Conservation (phyloP, 768 basidiomycete genomes). For the Mycena galericulata region DNA sequence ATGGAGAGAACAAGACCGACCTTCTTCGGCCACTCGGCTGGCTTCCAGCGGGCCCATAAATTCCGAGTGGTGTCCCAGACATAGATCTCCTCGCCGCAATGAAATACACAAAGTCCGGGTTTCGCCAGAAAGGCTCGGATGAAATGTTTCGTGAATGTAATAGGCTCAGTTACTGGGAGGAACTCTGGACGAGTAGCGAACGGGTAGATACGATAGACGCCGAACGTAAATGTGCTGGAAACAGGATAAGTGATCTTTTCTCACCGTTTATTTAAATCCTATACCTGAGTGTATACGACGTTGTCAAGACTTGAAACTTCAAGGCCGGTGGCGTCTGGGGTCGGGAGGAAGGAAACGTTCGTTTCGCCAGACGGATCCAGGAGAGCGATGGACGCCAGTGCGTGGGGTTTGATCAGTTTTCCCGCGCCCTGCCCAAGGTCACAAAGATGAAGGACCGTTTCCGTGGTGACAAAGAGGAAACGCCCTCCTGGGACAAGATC, state of each 20-base stretch:
- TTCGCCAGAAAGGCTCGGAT: background rate
- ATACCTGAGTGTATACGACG: background rate
- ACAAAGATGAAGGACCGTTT: slow-evolving; percentile 9
- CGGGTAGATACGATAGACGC: slow-evolving; percentile 5
- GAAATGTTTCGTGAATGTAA: background rate
- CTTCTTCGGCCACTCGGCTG: background rate
- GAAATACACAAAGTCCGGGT: slow-evolving; percentile 2
- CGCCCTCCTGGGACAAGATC: slow-evolving; percentile 19
- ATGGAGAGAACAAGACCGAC: background rate
- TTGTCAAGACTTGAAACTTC: slow-evolving; percentile 19
- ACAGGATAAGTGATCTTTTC: background rate
- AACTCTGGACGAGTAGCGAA: slow-evolving; percentile 9
- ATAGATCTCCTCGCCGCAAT: background rate
- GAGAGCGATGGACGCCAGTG: slow-evolving; percentile 15
- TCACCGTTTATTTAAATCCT: background rate
- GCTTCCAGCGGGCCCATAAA: slow-evolving; percentile 14
- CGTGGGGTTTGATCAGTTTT: slow-evolving; percentile 12
- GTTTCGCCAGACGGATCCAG: background rate
- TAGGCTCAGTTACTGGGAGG: background rate
- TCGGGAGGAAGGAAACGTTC: slow-evolving; percentile 12
- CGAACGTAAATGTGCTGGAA: background rate
- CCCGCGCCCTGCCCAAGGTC: slow-evolving; percentile 8
- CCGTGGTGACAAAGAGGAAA: slow-evolving; percentile 9
- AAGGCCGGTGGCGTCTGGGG: slow-evolving; percentile 5
- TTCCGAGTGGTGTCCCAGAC: slow-evolving; percentile 14